Evolutionary conservation across 441 rosid genomes (phyloP).

Genomic region (Gossypium davidsonii): DNA sequence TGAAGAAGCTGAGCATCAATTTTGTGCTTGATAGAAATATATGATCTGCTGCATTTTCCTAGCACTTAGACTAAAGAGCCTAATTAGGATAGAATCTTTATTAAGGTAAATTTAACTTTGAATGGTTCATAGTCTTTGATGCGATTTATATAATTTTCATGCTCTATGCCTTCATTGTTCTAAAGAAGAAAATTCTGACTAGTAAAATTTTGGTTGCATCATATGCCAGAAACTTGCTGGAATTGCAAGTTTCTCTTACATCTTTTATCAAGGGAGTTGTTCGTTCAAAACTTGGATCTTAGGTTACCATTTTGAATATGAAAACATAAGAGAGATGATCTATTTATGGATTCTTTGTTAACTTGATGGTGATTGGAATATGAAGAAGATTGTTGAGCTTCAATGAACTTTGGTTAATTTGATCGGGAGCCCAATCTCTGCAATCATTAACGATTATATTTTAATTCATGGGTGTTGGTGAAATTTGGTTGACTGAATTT

Average conservation of each 20-base stretch:
- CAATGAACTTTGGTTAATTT: background rate
- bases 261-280: background rate
- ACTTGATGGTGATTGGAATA: background rate
- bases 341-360: background rate
- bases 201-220: background rate
- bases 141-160: background rate
- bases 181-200: background rate
- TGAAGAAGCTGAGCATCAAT: background rate
- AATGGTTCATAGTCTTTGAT: background rate
- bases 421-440: background rate
- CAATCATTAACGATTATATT: background rate
- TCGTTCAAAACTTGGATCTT: background rate
- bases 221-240: background rate
- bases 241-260: background rate
- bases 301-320: background rate
- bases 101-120: background rate
- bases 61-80: background rate
- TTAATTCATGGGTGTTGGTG: background rate
- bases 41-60: background rate
- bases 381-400: background rate
- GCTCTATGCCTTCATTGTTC: background rate
- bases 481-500: slow-evolving; percentile 9
- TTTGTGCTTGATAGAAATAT: slow-evolving; percentile 3
- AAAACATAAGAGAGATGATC: background rate
- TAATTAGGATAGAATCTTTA: background rate